phyloP scores from a whole-genome alignment of 805 yeast species.

The Debaryomyces maramus region DNA sequence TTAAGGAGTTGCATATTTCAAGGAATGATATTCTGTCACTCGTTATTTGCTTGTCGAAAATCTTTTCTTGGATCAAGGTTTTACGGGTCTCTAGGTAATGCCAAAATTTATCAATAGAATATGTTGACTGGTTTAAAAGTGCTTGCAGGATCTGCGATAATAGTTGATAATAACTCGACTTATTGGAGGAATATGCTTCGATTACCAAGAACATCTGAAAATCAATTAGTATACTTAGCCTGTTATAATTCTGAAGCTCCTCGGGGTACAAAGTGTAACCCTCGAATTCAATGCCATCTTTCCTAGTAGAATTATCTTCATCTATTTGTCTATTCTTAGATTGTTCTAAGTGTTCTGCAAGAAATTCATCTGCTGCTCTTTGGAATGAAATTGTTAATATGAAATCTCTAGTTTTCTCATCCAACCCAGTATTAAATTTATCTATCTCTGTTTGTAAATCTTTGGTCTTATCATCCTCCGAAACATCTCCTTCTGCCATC shows the following conservation, averaged over 20 bases:
- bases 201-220: constrained; percentile 20
- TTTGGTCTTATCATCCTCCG: constrained; percentile 6
- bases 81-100: constrained; percentile 35
- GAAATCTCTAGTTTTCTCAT: constrained; percentile 19
- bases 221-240: constrained; percentile 27
- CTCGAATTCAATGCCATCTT: constrained; percentile 1
- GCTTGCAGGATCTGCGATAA: constrained; percentile 24
- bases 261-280: constrained; percentile 1
- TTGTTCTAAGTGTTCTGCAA: constrained; percentile 6
- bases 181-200: constrained; percentile 14
- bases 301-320: background rate
- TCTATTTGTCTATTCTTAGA: background rate
- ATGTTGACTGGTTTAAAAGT: constrained; percentile 21
- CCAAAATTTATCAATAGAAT: constrained; percentile 33
- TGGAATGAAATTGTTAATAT: constrained; percentile 24
- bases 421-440: constrained; percentile 23
- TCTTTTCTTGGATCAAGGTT: constrained; percentile 17
- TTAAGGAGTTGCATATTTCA: constrained; percentile 39
- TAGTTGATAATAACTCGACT: constrained; percentile 25
- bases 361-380: constrained; percentile 10
- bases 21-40: constrained; percentile 39
- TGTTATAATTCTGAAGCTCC: constrained; percentile 13
- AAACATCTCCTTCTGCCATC: constrained; percentile 1
- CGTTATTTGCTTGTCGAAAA: constrained; percentile 28
- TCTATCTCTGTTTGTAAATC: constrained; percentile 12